Evolutionary conservation across 495 filamentous ascomycete genomes (phyloP).

Genomic region (Lasiosphaeris hirsuta): DNA sequence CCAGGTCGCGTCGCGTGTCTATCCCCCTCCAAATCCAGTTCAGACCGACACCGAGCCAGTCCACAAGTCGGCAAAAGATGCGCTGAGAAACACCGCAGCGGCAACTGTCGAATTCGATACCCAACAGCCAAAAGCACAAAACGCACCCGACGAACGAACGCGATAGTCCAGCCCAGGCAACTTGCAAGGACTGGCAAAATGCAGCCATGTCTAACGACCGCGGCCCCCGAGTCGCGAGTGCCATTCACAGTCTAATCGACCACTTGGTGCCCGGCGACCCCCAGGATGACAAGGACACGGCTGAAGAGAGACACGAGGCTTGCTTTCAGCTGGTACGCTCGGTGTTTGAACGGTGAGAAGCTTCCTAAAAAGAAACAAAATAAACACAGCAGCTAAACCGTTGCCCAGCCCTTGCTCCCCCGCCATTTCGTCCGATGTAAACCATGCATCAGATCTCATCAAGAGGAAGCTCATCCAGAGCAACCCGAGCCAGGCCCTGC

Average conservation of each 20-base stretch:
- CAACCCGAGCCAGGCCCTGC: conserved; percentile 78
- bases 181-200: conserved; percentile 24
- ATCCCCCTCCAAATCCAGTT: background rate
- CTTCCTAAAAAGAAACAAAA: too few species aligned
- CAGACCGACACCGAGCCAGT: background rate
- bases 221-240: conserved; percentile 46
- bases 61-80: too few species aligned
- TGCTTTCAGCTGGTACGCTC: conserved; percentile 49
- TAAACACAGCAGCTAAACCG: too few species aligned
- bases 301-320: conserved; percentile 49
- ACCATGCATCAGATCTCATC: conserved; percentile 89
- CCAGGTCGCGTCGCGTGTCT: conserved; percentile 23
- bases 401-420: conserved; percentile 27
- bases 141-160: background rate
- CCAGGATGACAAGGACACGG: conserved; percentile 45
- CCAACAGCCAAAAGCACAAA: too few species aligned
- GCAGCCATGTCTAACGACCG: conserved; percentile 43
- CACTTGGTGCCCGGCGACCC: conserved; percentile 50
- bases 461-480: conserved; percentile 77
- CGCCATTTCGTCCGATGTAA: conserved; percentile 59
- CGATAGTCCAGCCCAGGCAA: background rate
- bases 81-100: background rate
- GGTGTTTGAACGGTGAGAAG: conserved; percentile 48
- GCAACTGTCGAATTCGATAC: too few species aligned
- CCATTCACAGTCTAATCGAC: conserved; percentile 56